Conservation (phyloP, 805 yeast species). For the Candida ortonii region DNA sequence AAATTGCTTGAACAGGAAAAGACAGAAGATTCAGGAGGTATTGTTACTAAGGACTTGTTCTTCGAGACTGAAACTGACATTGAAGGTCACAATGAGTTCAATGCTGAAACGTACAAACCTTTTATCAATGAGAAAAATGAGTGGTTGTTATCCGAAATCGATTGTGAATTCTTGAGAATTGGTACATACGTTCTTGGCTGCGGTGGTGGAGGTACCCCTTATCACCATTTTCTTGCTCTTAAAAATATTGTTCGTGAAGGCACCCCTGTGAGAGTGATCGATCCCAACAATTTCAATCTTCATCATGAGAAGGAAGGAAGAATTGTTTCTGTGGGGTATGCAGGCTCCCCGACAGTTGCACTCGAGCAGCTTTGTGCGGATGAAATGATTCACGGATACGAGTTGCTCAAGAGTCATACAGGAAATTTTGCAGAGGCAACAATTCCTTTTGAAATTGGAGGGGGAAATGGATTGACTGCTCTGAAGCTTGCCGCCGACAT, state of each 20-base stretch:
- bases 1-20: not conserved
- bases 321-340: slow-evolving; percentile 36
- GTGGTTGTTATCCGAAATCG: slow-evolving; percentile 41
- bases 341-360: slow-evolving; percentile 48
- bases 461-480: slow-evolving; percentile 39
- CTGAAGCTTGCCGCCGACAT: slow-evolving; percentile 23
- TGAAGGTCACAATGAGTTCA: slow-evolving; percentile 15
- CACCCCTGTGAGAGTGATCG: slow-evolving; percentile 33
- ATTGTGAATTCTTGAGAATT: slow-evolving; percentile 40
- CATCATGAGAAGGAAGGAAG: slow-evolving; percentile 26
- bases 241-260: slow-evolving; percentile 35
- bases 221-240: slow-evolving; percentile 36
- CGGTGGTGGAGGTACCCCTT: slow-evolving; percentile 52
- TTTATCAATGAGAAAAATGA: slow-evolving; percentile 25
- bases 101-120: slow-evolving; percentile 34
- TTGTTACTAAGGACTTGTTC: slow-evolving; percentile 7
- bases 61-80: slow-evolving; percentile 7
- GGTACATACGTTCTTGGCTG: slow-evolving; percentile 47
- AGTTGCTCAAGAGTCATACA: slow-evolving; percentile 26
- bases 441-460: slow-evolving; percentile 41
- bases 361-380: slow-evolving; percentile 40
- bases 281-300: slow-evolving; percentile 29
- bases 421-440: slow-evolving; percentile 31
- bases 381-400: slow-evolving; percentile 34
- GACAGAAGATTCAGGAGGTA: slow-evolving; percentile 6